phyloP scores from a whole-genome alignment of 1,284 basidiomycete genomes.

The Sanghuangporus weigelae region DNA sequence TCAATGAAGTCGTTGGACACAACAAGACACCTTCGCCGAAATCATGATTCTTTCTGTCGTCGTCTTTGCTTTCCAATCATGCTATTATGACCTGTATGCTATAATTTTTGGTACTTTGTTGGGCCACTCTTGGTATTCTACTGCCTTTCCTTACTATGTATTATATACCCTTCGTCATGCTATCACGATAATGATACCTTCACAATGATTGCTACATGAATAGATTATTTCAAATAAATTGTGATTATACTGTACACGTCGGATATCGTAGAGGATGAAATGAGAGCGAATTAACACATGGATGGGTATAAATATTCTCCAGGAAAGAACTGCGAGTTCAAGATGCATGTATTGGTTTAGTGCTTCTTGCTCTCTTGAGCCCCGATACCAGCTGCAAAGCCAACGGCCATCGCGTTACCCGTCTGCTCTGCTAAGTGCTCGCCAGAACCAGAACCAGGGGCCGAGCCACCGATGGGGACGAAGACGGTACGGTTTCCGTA shows the following conservation, averaged over 20 bases:
- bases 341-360: not conserved
- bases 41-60: not conserved
- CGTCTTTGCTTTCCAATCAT: not conserved
- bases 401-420: constrained; percentile 53
- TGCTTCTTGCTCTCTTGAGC: constrained; percentile 25
- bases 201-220: not conserved
- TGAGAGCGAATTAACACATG: not conserved
- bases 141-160: not conserved
- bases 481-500: constrained; percentile 70
- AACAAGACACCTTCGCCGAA: constrained; percentile 29
- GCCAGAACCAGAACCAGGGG: not conserved
- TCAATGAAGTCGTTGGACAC: constrained; percentile 59
- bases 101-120: constrained; percentile 3
- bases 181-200: not conserved
- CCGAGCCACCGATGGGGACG: constrained; percentile 40
- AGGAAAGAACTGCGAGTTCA: not conserved
- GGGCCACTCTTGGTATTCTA: constrained; percentile 1
- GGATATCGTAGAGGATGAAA: not conserved
- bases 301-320: not conserved
- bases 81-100: not conserved
- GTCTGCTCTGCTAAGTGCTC: constrained; percentile 53
- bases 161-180: not conserved
- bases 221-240: not conserved
- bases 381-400: constrained; percentile 64
- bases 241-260: not conserved